Evolutionary conservation across 805 yeast genomes (phyloP), one percentile per base, ranked within the genome.

Genomic region (Ogataea wickerhamii): DNA sequence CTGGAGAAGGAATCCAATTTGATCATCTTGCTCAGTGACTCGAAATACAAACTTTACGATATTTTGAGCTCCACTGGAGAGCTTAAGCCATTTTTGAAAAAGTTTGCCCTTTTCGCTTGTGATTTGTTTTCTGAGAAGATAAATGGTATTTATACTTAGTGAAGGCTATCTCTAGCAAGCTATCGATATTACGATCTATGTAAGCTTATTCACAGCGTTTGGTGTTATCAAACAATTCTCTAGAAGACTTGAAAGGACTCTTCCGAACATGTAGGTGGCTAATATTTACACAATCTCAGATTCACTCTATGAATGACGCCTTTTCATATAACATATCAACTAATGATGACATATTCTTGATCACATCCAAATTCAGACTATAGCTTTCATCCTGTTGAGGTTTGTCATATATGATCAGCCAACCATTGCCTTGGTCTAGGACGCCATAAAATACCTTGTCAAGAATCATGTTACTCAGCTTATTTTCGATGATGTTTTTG

Each of bases 401-500:
- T 58, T 88, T 85, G 42, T 87, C 95, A 56, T 86, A 93, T 41
- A 93, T 78, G 49, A 87, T 81, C 53, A 93, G 73, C 96, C 97
- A 93, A 6, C 98, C 98, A 60, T 89, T 89, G 32, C 98, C 98
- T 68, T 93, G 99, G 63, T 93, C 98, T 51, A 93, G 71, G 25
- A 93, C 98, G 33, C 98, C 99, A 57, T 81, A 84, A 53, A 93
- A 87, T n/a, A 88, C 85, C 55, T 87, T 83, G 64, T 93, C 98
- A 53, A 93, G 73, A 51, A 93, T 91, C 98, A 93, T 91, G 64
- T 91, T 97, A 34, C 94, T 81, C 47, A 93, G 72, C 62, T 93
- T 93, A 16, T 94, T 94, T 66, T 93, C 99, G 22, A 93, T 87
- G 58, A 87, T 94, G 46, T 80, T 82, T 32, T 80, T 70, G 48